phyloP scores from a whole-genome alignment of 345 rosid species.

The Viola odorata region DNA sequence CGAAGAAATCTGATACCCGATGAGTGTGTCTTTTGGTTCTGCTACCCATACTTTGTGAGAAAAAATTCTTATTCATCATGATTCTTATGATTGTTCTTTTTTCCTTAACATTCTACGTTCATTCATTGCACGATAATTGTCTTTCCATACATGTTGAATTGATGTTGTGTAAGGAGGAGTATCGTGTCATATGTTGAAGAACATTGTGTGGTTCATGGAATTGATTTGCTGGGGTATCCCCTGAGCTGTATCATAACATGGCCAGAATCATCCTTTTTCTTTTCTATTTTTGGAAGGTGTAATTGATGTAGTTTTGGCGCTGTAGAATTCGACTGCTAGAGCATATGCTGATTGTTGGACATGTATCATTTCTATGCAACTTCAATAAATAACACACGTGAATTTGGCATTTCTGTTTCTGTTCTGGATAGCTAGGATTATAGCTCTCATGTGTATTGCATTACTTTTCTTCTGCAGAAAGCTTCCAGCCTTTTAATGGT shows the following conservation, averaged over 20 bases:
- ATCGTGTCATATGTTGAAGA: constrained; percentile 20
- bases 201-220: constrained; percentile 36
- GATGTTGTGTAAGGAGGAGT: constrained; percentile 27
- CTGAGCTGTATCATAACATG: constrained; percentile 24
- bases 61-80: constrained; percentile 33
- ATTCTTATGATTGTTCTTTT: constrained; percentile 48
- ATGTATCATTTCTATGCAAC: constrained; percentile 37
- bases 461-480: neutral
- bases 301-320: constrained; percentile 42
- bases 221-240: constrained; percentile 26
- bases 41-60: constrained; percentile 16
- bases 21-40: constrained; percentile 26
- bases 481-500: neutral
- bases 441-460: neutral
- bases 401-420: constrained; percentile 7
- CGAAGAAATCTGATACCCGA: constrained; percentile 42
- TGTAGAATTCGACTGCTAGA: constrained; percentile 42
- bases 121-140: constrained; percentile 29
- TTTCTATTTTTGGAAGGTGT: constrained; percentile 25
- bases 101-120: constrained; percentile 21
- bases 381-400: constrained; percentile 33
- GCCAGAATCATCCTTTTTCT: constrained; percentile 17
- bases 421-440: constrained; percentile 1
- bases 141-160: constrained; percentile 26
- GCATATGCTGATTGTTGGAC: constrained; percentile 37